Percentiles rank a stretch among this genome's conserved stretches.
phyloP scores from a whole-genome alignment of 768 basidiomycete species.

The Collybia sordida region DNA sequence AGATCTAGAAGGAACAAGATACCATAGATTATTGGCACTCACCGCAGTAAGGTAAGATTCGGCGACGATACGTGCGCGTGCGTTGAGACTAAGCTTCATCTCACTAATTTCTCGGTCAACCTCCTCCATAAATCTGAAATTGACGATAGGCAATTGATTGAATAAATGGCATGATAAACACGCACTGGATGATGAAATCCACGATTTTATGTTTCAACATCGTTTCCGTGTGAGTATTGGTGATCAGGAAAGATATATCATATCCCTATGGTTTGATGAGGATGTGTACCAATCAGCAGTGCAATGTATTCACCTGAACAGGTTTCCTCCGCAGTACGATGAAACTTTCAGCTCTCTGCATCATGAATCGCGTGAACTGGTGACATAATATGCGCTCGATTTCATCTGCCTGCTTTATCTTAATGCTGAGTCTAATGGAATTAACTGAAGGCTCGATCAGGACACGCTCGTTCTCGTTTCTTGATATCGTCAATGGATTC shows the following conservation, averaged over 20 bases:
- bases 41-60: slow-evolving; percentile 95
- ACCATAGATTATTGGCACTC: slow-evolving; percentile 25
- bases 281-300: not conserved
- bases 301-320: slow-evolving; percentile 59
- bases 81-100: slow-evolving; percentile 97
- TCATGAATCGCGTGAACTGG: slow-evolving; percentile 99
- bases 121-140: slow-evolving; percentile 91
- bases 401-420: slow-evolving; percentile 99
- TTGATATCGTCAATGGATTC: slow-evolving; percentile 90
- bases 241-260: slow-evolving; percentile 97
- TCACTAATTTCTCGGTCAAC: slow-evolving; percentile 99
- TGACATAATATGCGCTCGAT: slow-evolving; percentile 96
- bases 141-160: slow-evolving; percentile 2
- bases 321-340: slow-evolving; percentile 95
- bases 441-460: slow-evolving; percentile 97
- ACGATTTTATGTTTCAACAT: slow-evolving; percentile 99
- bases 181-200: slow-evolving; percentile 98
- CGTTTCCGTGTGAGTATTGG: slow-evolving; percentile 93
- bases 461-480: slow-evolving; percentile 96
- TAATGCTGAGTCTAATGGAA: slow-evolving; percentile 94
- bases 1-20: slow-evolving; percentile 1
- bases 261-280: slow-evolving; percentile 68
- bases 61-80: slow-evolving; percentile 94
- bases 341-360: slow-evolving; percentile 97
- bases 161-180: slow-evolving; percentile 7